A percentile compares a stretch with the other conserved stretches of the same genome.
Conservation (phyloP, 2,329 filamentous ascomycete genomes). For the Alternaria ventricosa region DNA sequence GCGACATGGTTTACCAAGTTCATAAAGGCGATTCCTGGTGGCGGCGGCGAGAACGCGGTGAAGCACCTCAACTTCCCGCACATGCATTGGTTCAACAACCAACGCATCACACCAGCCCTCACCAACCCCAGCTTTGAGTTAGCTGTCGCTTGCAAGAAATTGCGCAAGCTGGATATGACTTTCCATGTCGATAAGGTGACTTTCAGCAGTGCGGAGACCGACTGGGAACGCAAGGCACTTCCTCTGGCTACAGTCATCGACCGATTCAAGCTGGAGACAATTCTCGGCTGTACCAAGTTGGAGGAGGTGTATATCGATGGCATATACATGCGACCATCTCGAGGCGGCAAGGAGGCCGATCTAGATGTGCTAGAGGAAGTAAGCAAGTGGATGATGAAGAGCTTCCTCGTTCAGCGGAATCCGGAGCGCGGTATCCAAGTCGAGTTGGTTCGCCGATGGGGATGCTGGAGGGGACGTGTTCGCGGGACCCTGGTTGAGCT, state of each 20-base stretch:
- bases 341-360: background rate
- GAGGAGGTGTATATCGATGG: constrained; percentile 4
- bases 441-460: constrained; percentile 3
- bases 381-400: constrained; percentile 8
- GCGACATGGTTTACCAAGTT: constrained; percentile 9
- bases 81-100: constrained; percentile 4
- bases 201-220: background rate
- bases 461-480: background rate
- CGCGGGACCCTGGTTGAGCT: background rate
- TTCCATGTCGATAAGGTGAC: background rate
- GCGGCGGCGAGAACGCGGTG: background rate
- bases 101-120: background rate
- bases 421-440: background rate
- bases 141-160: background rate
- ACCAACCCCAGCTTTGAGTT: constrained; percentile 1
- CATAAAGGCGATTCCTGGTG: background rate
- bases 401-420: constrained; percentile 3
- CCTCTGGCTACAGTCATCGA: background rate
- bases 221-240: background rate
- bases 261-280: background rate
- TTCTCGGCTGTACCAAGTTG: background rate
- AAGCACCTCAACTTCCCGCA: constrained; percentile 8
- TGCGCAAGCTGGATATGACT: background rate
- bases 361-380: background rate
- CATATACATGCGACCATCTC: background rate